Base-by-base conservation (phyloP, 441 rosid genomes). In the Populus hybrid region DNA sequence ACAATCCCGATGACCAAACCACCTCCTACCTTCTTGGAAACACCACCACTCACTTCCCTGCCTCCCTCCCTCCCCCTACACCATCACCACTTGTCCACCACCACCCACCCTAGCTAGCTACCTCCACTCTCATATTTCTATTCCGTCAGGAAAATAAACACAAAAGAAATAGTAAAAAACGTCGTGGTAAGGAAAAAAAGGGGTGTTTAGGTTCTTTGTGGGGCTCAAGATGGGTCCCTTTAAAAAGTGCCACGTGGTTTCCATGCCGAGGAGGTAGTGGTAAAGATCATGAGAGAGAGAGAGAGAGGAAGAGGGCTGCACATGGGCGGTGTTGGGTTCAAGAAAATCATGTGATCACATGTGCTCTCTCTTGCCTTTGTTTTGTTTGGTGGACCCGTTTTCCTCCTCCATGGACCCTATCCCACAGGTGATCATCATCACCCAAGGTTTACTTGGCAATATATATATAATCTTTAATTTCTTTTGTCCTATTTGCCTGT, bases 341-440 rank as follows among this genome's bases (percentile, higher is more conserved):
- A 90, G 88, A 82, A 82, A 76, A 83, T 85, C 96, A 91, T 87
- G 92, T 89, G 92, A 87, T 75, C 83, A 77, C 90, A 91, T 89
- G 92, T 86, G 88, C 89, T 78, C 73, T 77, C 80, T 78, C 83
- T 54, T 28, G 9, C 46, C 76, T 73, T 59, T 75, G 65, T 70
- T 76, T 76, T 73, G 65, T 28, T 30, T 30, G 32, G 32, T 30
- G 32, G 32, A 30, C 32, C 32, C 32, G 32, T 30, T 30, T 30
- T 30, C 32, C 32, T 30, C 32, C 32, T 30, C 32, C 32, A 18
- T 54, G 61, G 61, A 54, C 1, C 72, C 63, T 28, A 70, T 63
- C 38, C 80, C 69, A 24, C 80, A 65, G 67, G 73, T 64, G 75
- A 74, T 50, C 42, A 64, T 50, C 73, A 34, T 76, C 32, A 30